A percentile compares a stretch with the other conserved stretches of the same genome.
Evolutionary conservation across 2,329 filamentous ascomycete species (phyloP).

Genomic region (Lecanicillium sp.): DNA sequence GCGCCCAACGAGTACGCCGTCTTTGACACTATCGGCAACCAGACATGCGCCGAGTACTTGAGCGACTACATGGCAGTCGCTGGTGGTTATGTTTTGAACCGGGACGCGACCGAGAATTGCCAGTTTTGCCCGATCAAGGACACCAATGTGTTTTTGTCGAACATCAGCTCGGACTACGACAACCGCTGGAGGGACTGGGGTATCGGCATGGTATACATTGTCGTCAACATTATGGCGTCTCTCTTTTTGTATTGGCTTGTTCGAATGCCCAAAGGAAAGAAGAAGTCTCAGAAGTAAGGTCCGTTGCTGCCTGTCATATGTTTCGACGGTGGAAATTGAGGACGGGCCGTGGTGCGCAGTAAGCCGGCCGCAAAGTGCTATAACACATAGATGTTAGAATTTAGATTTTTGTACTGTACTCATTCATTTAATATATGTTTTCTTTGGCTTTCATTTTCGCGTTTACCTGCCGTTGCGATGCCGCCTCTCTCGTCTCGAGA

Average conservation of each 20-base stretch:
- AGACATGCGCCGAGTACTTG: slow-evolving; percentile 57
- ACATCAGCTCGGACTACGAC: slow-evolving; percentile 42
- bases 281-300: slow-evolving; percentile 26
- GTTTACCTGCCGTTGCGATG: too few species aligned
- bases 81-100: slow-evolving; percentile 48
- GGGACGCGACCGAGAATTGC: slow-evolving; percentile 40
- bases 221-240: slow-evolving; percentile 50
- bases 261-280: slow-evolving; percentile 36
- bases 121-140: slow-evolving; percentile 44
- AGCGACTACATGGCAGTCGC: slow-evolving; percentile 34
- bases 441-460: too few species aligned
- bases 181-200: slow-evolving; percentile 65
- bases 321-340: too few species aligned
- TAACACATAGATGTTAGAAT: too few species aligned
- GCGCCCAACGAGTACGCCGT: slow-evolving; percentile 59
- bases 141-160: slow-evolving; percentile 44
- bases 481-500: too few species aligned
- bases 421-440: too few species aligned
- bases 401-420: too few species aligned
- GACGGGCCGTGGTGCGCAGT: too few species aligned
- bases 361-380: too few species aligned
- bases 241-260: slow-evolving; percentile 49
- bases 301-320: too few species aligned
- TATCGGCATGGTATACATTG: slow-evolving; percentile 50
- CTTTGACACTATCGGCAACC: slow-evolving; percentile 54